These are phyloP conservation scores for Heracleum sosnowskyi DNA, from an alignment of 129 eudicot genomes.

Conservation along the genomic window DNA sequence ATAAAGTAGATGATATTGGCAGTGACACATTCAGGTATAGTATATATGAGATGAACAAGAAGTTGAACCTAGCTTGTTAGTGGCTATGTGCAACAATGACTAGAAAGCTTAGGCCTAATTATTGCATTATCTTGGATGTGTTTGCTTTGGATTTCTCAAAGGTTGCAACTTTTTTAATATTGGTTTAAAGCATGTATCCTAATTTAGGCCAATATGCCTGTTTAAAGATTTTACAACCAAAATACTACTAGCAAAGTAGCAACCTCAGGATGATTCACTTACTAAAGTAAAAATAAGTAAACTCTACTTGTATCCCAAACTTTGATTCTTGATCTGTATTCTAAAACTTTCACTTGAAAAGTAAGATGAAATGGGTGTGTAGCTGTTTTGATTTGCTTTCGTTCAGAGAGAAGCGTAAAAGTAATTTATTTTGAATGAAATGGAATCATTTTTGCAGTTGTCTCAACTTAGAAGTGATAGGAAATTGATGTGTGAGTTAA, in stretches of 20 bases:
- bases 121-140: not conserved
- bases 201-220: not conserved
- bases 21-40: not conserved
- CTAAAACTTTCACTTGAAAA: not conserved
- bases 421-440: not conserved
- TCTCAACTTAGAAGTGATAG: not conserved
- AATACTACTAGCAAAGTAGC: not conserved
- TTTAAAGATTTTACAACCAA: not conserved
- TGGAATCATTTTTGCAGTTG: conserved; percentile 1
- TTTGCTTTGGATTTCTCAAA: not conserved
- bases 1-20: not conserved
- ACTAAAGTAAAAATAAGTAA: not conserved
- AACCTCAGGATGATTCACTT: not conserved
- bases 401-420: not conserved
- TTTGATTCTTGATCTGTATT: not conserved
- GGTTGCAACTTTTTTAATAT: not conserved
- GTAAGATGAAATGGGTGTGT: not conserved
- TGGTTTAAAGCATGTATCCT: not conserved
- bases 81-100: conserved; percentile 4
- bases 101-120: not conserved
- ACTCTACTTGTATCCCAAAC: not conserved
- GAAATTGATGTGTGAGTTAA: conserved; percentile 28
- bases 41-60: not conserved
- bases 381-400: not conserved
- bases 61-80: conserved; percentile 3